Conservation (phyloP, 345 rosid species). For the Euphorbia lathyris region DNA sequence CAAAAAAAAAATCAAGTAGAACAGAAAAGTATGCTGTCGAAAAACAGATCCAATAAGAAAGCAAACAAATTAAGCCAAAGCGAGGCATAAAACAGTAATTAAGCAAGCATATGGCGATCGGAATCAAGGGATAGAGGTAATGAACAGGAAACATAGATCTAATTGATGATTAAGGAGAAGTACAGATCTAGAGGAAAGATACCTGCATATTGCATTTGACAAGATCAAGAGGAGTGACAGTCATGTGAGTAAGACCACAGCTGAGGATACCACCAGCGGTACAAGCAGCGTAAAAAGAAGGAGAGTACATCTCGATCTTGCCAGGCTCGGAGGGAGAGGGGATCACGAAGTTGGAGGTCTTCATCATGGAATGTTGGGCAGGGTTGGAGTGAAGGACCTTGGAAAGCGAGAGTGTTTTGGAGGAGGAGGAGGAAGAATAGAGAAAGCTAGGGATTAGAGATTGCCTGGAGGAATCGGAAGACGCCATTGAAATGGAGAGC, state of each 20-base stretch:
- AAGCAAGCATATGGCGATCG: neutral
- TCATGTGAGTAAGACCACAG: conserved; percentile 94
- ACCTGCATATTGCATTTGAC: conserved; percentile 99
- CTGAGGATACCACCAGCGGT: conserved; percentile 85
- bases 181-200: neutral
- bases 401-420: conserved; percentile 33
- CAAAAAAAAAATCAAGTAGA: too few relatives aligned
- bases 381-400: conserved; percentile 19
- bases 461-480: conserved; percentile 38
- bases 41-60: neutral
- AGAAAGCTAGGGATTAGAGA: conserved; percentile 69
- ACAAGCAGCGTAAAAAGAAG: conserved; percentile 85
- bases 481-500: conserved; percentile 34
- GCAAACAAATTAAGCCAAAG: neutral
- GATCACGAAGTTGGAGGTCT: conserved; percentile 28
- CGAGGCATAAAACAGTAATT: neutral
- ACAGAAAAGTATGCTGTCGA: neutral
- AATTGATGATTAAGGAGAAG: neutral
- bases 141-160: neutral
- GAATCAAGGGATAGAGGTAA: neutral
- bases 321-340: conserved; percentile 68
- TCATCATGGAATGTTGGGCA: conserved; percentile 18
- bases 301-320: conserved; percentile 85
- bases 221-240: conserved; percentile 97
- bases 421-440: conserved; percentile 44